A percentile compares a stretch with the other conserved stretches of the same genome.
These are phyloP conservation scores for Peronospora destructor DNA, from an alignment of 352 stramenopile genomes.

Conservation along the genomic window DNA sequence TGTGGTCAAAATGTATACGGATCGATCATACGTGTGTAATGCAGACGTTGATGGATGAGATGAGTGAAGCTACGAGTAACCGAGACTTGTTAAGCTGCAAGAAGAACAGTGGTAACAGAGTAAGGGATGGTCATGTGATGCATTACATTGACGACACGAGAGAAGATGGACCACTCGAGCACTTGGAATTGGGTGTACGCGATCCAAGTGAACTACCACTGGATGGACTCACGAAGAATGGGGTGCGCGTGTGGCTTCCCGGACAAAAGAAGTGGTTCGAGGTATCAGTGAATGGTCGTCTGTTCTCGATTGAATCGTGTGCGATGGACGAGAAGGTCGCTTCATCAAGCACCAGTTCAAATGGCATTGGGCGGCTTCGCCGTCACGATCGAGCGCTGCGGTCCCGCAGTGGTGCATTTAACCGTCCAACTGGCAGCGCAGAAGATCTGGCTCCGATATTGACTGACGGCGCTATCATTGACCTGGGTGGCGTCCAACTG, in stretches of 20 bases:
- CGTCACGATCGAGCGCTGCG: conserved; percentile 11
- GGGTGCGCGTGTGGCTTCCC: conserved; percentile 69
- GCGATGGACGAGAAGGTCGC: conserved; percentile 10
- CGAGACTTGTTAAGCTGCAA: conserved; percentile 5
- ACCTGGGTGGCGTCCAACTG: conserved; percentile 68
- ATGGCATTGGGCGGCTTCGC: conserved; percentile 9
- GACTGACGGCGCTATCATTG: conserved; percentile 65
- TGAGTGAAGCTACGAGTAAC: conserved; percentile 1
- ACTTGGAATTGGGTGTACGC: conserved; percentile 36
- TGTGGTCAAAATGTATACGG: conserved; percentile 48
- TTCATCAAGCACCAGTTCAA: conserved; percentile 6
- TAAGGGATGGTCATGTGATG: conserved; percentile 1
- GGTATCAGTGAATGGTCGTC: conserved; percentile 69
- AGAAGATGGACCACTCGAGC: conserved; percentile 30
- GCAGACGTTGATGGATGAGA: conserved; percentile 18
- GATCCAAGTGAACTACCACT: conserved; percentile 40
- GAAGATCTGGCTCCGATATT: conserved; percentile 41
- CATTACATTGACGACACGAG: conserved; percentile 21
- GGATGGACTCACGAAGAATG: conserved; percentile 78
- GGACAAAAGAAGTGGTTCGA: conserved; percentile 71
- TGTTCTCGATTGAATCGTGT: conserved; percentile 59
- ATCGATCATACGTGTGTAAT: conserved; percentile 42
- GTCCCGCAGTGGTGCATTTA: conserved; percentile 57
- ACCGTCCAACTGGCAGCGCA: conserved; percentile 40
- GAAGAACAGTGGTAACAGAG: conserved; percentile 8